Evolutionary conservation across 352 stramenopile species (phyloP).

Genomic region (Pythium insidiosum): DNA sequence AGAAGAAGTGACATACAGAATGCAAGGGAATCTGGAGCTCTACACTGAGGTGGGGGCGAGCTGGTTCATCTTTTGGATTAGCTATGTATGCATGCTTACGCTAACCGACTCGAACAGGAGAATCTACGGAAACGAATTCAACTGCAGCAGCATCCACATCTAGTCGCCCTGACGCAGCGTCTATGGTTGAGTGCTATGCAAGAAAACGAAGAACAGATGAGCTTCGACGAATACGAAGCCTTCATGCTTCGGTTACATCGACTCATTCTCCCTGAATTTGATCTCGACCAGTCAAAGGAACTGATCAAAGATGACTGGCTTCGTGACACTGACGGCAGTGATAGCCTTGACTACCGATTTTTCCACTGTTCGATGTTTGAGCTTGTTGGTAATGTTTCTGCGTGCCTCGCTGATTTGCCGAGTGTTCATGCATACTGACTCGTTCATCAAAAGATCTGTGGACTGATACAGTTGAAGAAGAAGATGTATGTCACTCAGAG

Average conservation of each 20-base stretch:
- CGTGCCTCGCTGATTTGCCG: neutral
- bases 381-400: constrained; percentile 33
- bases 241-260: constrained; percentile 73
- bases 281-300: constrained; percentile 46
- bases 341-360: constrained; percentile 52
- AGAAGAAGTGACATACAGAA: constrained; percentile 39
- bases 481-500: constrained; percentile 35
- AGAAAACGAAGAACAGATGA: constrained; percentile 19
- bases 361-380: constrained; percentile 85
- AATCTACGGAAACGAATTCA: constrained; percentile 59
- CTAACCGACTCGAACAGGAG: constrained; percentile 19
- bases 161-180: constrained; percentile 62
- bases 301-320: constrained; percentile 66
- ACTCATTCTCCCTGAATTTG: constrained; percentile 69
- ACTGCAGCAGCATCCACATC: constrained; percentile 45
- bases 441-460: constrained; percentile 30
- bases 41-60: constrained; percentile 80
- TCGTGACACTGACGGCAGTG: constrained; percentile 38
- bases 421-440: neutral
- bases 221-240: constrained; percentile 46
- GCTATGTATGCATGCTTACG: neutral
- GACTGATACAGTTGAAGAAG: constrained; percentile 53
- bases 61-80: neutral
- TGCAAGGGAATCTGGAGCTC: constrained; percentile 65
- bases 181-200: constrained; percentile 53